Evolutionary conservation across 2,329 filamentous ascomycete species (phyloP), one percentile per base, ranked within the genome.

Genomic region (Lasiodiplodia sp.): DNA sequence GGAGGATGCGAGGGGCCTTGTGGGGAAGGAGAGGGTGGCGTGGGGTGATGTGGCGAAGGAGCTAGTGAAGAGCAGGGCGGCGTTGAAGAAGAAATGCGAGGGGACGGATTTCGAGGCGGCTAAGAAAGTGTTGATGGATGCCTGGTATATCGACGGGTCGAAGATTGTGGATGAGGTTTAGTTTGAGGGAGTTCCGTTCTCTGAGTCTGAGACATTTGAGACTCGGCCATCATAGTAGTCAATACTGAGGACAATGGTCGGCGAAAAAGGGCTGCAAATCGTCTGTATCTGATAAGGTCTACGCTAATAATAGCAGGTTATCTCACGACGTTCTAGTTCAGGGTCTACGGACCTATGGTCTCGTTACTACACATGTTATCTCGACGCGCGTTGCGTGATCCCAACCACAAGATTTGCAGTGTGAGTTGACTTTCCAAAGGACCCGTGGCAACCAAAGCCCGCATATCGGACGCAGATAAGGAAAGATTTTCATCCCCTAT

Each of bases 1-100:
- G 68, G 71, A 74, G 16, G 68, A 40, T 37, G 74, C 3, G 16
- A 62, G 57, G 40, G 57, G 12, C 8, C 2, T 62, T 11, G 64
- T 75, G 1, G 72, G 67, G 3, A 68, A 68, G 31, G 69, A 68
- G 1, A 58, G 16, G 7, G 65, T 79, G 25, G 71, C 71, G n/a
- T 81, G 78, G 79, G 71, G 56, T 11, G 72, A 76, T 23, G 69
- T 79, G 23, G 76, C 76, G 5, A 73, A 66, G 51, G 72, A 78
- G 60, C 64, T 80, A 34, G 67, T 78, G 8, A 73, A 63, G 64
- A 77, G 75, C 65, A 70, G 72, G 53, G 69, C 72, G 53, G 72
- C n/a, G 52, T 73, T 81, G 66, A 73, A 79, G 56, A 71, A 72
- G 64, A 74, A 73, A 55, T 73, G 77, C 28, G 72, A 75, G n/a